Evolutionary conservation across 345 rosid species (phyloP).

Genomic region (Gossypium australe): DNA sequence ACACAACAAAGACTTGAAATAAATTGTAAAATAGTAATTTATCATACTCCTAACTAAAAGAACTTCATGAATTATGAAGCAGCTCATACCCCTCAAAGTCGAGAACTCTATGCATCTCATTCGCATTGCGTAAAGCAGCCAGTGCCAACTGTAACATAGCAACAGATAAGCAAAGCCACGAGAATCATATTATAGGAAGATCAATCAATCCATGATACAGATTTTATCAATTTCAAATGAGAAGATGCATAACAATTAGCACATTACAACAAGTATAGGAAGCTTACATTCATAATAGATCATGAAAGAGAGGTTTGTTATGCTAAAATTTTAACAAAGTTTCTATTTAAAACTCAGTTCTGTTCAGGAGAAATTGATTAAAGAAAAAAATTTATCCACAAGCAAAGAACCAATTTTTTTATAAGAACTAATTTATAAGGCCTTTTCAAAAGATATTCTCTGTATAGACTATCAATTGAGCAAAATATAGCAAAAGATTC

Average conservation of each 20-base stretch:
- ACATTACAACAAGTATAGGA: neutral
- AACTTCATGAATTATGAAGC: slow-evolving; percentile 12
- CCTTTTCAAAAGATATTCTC: neutral
- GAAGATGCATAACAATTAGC: neutral
- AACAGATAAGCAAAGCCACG: slow-evolving; percentile 9
- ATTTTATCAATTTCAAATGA: neutral
- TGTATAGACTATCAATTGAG: neutral
- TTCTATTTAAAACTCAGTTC: neutral
- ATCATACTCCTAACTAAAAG: neutral
- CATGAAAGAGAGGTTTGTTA: neutral
- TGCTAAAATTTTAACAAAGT: neutral
- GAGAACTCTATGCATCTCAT: slow-evolving; percentile 46
- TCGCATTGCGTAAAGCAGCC: slow-evolving; percentile 69
- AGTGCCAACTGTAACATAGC: slow-evolving; percentile 65
- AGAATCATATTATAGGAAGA: neutral
- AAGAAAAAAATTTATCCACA: neutral
- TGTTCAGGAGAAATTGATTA: neutral
- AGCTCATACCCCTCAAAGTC: slow-evolving; percentile 70
- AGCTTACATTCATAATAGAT: neutral
- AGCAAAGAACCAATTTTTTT: neutral
- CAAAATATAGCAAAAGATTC: neutral
- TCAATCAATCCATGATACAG: neutral
- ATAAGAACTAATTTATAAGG: neutral
- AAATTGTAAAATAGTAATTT: neutral
- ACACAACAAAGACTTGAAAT: neutral